Percentiles rank a stretch among this genome's conserved stretches.
phyloP scores from a whole-genome alignment of 345 rosid genomes.

The Moricandia arvensis region DNA sequence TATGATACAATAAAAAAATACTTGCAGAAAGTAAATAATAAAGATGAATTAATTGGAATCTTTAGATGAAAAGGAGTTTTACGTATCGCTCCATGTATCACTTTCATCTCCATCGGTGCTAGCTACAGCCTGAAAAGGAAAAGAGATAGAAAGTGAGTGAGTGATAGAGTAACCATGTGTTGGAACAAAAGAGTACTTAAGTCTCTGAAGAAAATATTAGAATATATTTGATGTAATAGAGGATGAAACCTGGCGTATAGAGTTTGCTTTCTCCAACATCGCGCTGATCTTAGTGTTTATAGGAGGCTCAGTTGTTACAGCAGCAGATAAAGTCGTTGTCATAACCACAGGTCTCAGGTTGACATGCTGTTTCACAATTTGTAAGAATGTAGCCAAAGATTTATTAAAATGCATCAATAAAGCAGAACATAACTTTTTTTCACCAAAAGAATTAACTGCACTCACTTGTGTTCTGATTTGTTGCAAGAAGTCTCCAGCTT shows the following conservation, averaged over 20 bases:
- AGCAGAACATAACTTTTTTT: constrained; percentile 2
- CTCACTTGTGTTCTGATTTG: constrained; percentile 89
- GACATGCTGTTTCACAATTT: constrained; percentile 54
- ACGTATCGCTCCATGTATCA: constrained; percentile 70
- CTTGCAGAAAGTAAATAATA: not conserved
- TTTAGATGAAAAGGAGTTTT: not conserved
- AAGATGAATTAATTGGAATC: not conserved
- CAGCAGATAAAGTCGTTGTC: constrained; percentile 46
- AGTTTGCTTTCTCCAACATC: constrained; percentile 87
- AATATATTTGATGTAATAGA: not conserved
- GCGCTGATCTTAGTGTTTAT: constrained; percentile 67
- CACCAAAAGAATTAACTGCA: constrained; percentile 9
- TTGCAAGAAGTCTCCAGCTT: constrained; percentile 71
- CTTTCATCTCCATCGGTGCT: constrained; percentile 77
- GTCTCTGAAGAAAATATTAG: constrained; percentile 5
- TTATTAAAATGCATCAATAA: constrained; percentile 11
- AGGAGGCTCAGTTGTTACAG: constrained; percentile 40
- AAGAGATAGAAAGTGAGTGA: constrained; percentile 3
- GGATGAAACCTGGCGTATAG: constrained; percentile 82
- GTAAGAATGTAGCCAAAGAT: not conserved
- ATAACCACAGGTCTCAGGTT: constrained; percentile 59
- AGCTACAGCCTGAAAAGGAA: constrained; percentile 67
- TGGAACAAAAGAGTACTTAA: not conserved
- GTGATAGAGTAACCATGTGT: not conserved
- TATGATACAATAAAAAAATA: constrained; percentile 9